These are phyloP conservation scores for Termitomyces bulborhizus DNA, from an alignment of 768 basidiomycete species.

Conservation along the genomic window DNA sequence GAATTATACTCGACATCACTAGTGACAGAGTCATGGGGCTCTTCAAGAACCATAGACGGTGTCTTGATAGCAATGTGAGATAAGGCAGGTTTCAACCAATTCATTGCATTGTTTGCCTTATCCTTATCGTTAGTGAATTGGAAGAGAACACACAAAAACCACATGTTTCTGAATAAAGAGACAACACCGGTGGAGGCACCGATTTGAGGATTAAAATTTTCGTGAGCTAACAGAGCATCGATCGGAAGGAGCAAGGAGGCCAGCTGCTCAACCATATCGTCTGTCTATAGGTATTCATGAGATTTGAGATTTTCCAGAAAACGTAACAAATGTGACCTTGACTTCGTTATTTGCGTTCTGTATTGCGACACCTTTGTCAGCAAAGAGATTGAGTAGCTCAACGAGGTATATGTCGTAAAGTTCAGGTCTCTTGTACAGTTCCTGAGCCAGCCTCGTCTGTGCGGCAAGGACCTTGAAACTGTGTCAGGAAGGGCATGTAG, in stretches of 20 bases:
- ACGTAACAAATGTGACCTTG: constrained; percentile 40
- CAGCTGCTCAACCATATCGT: constrained; percentile 82
- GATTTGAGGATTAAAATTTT: constrained; percentile 56
- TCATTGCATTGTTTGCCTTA: constrained; percentile 58
- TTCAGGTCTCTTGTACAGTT: constrained; percentile 67
- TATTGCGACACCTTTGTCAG: constrained; percentile 87
- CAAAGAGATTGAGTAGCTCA: constrained; percentile 82
- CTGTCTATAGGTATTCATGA: constrained; percentile 38
- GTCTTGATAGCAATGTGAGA: constrained; percentile 81
- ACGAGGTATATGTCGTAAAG: constrained; percentile 73
- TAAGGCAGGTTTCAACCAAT: constrained; percentile 74
- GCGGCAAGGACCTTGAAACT: constrained; percentile 70
- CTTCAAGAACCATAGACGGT: constrained; percentile 78
- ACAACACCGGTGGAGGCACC: constrained; percentile 55
- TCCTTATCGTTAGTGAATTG: constrained; percentile 59
- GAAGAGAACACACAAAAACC: constrained; percentile 90
- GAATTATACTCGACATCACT: constrained; percentile 93
- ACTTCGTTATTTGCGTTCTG: constrained; percentile 70
- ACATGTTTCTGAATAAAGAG: constrained; percentile 83
- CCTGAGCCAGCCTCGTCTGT: constrained; percentile 83
- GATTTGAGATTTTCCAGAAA: neutral
- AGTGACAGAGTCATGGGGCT: constrained; percentile 72
- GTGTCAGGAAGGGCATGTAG: neutral
- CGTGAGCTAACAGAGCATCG: constrained; percentile 75
- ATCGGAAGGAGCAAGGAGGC: constrained; percentile 87